These are phyloP conservation scores for Hypoxylon fuscum DNA, from an alignment of 495 filamentous ascomycete genomes.

Conservation along the genomic window DNA sequence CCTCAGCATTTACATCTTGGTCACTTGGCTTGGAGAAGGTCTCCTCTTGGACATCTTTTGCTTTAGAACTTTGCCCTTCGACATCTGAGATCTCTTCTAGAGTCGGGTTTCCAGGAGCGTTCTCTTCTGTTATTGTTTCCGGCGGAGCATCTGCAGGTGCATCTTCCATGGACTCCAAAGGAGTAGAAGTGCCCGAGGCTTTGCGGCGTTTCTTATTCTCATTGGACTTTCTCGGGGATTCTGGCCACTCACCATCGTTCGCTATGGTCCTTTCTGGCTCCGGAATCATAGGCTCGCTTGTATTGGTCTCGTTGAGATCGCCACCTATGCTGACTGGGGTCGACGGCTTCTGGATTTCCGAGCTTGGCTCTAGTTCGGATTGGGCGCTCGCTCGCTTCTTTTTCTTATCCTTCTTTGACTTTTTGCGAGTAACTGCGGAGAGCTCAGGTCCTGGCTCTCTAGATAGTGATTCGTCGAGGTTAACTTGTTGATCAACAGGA, in stretches of 20 bases:
- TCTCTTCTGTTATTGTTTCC: conserved; percentile 53
- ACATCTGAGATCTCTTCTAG: conserved; percentile 44
- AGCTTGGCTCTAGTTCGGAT: conserved; percentile 29
- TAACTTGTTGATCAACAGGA: conserved; percentile 8
- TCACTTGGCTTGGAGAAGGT: conserved; percentile 29
- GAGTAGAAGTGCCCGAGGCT: conserved; percentile 42
- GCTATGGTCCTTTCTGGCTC: conserved; percentile 42
- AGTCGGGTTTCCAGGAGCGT: conserved; percentile 25
- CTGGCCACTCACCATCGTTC: conserved; percentile 41
- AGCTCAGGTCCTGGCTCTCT: conserved; percentile 26
- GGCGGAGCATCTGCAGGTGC: conserved; percentile 38
- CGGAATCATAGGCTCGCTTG: conserved; percentile 40
- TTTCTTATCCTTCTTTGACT: conserved; percentile 43
- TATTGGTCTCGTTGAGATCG: conserved; percentile 38
- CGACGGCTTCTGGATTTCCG: conserved; percentile 30
- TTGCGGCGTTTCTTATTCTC: conserved; percentile 53
- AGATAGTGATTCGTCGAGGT: conserved; percentile 9
- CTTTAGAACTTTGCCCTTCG: conserved; percentile 36
- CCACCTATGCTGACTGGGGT: conserved; percentile 40
- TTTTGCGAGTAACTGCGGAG: conserved; percentile 27
- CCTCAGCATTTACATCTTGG: conserved; percentile 45
- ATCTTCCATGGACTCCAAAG: conserved; percentile 42
- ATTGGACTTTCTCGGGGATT: conserved; percentile 49
- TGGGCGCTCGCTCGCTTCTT: conserved; percentile 46
- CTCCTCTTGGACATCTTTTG: conserved; percentile 26